Base-by-base conservation (phyloP, 768 basidiomycete species). In the Infundibulicybe gibba region DNA sequence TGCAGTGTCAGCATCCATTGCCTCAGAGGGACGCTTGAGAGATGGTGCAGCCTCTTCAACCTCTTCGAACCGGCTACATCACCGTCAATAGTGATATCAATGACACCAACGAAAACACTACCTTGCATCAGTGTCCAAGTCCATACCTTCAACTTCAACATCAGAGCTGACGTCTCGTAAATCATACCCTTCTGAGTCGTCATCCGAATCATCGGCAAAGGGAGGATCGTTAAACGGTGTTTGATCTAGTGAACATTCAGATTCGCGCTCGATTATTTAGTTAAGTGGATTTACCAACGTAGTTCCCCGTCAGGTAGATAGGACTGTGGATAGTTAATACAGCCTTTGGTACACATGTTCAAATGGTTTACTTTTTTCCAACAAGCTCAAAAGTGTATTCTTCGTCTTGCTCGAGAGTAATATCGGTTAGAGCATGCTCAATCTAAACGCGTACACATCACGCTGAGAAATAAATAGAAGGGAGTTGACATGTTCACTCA, bases 261-360 rank as follows among this genome's bases (percentile, higher is more conserved):
- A 25, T 25, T 25, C 8, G 25, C 8, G 25, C 25, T 25, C 25
- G 25, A 25, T 25, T 25, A 37, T 43, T 46, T 15, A 44, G 32
- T 3, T 40, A 32, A 33, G 32, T 40, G 59, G 72, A 39, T 25
- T 25, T 64, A 87, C 87, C 80, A 61, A 94, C 79, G 65, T 91
- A 93, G 66, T 93, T 91, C 45, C 92, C 91, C 52, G 84, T 82
- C 50, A 94, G 67, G 67, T 90, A 81, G 41, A 93, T 74, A 41
- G 84, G 69, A 63, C 86, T 90, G 46, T 3, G 6, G 44, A 45
- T 20, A 12, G 25, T 49, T 21, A 49, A 49, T 15, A 47, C 60
- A 43, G 42, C 16, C 25, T 35, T 21, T 48, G 51, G 19, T 34
- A 13, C 15, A 15, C 37, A 30, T 14, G 41, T 40, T 43, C 19